Evolutionary conservation across 2,329 filamentous ascomycete genomes (phyloP).

Genomic region (Xylaria sp.): DNA sequence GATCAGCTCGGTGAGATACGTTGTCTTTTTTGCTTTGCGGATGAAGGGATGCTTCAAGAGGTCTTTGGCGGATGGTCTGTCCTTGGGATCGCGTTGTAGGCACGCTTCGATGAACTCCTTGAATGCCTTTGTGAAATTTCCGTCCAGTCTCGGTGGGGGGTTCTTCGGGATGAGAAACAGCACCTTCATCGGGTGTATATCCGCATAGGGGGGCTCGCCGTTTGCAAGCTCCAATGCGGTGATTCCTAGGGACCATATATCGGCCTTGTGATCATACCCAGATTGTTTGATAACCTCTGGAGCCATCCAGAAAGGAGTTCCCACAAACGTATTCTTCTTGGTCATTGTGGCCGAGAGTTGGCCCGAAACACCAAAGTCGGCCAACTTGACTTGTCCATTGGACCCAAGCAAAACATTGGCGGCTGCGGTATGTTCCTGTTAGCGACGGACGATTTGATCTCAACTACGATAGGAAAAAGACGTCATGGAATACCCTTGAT

Average conservation of each 20-base stretch:
- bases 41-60: constrained; percentile 91
- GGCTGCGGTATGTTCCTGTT: constrained; percentile 61
- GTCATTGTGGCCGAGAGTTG: constrained; percentile 98
- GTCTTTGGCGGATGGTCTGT: constrained; percentile 87
- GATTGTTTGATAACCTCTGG: constrained; percentile 99
- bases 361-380: constrained; percentile 96
- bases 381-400: constrained; percentile 95
- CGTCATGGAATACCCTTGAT: constrained; percentile 84
- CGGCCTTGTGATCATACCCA: constrained; percentile 96
- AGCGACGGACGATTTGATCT: constrained; percentile 30
- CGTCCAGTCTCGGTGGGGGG: constrained; percentile 81
- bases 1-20: constrained; percentile 95
- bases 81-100: constrained; percentile 86
- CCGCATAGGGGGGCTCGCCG: constrained; percentile 92
- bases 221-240: constrained; percentile 91
- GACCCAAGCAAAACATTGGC: constrained; percentile 91
- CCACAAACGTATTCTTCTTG: constrained; percentile 99
- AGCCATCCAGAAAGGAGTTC: constrained; percentile 99
- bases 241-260: constrained; percentile 97
- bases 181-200: constrained; percentile 99
- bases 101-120: constrained; percentile 88
- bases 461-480: constrained; percentile 2
- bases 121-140: constrained; percentile 82
- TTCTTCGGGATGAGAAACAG: constrained; percentile 97
- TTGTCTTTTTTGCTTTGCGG: constrained; percentile 90